A percentile compares a stretch with the other conserved stretches of the same genome.
These are phyloP conservation scores for Fraxinus sp. DNA, from an alignment of 305 asterid species.

Conservation along the genomic window DNA sequence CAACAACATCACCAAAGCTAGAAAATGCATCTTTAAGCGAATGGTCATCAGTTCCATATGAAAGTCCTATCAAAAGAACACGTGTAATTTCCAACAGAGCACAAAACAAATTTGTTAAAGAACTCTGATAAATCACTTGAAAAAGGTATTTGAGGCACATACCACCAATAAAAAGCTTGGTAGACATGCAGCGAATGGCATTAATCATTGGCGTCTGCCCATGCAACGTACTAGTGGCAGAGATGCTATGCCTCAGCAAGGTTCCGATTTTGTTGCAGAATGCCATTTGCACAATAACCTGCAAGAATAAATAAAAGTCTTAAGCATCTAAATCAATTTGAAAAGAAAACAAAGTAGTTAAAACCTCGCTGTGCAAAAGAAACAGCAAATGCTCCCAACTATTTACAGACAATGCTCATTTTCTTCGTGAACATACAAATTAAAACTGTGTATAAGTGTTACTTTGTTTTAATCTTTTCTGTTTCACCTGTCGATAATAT, in stretches of 20 bases:
- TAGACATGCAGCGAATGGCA: constrained; percentile 46
- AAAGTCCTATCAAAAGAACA: constrained; percentile 38
- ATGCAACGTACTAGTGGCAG: constrained; percentile 12
- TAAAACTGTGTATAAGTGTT: background rate
- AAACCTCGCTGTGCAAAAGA: background rate
- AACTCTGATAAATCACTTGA: background rate
- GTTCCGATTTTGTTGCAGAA: constrained; percentile 42
- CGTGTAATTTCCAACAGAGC: background rate
- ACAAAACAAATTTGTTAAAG: background rate
- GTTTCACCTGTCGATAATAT: background rate
- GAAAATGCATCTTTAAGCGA: constrained; percentile 46
- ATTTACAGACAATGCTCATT: background rate
- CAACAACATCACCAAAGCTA: constrained; percentile 48
- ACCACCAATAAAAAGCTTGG: constrained; percentile 54
- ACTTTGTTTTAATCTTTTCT: background rate
- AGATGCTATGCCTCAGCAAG: constrained; percentile 35
- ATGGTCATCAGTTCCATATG: constrained; percentile 40
- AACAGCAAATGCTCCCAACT: background rate
- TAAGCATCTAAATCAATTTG: background rate
- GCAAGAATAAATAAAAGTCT: background rate
- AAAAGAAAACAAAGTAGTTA: background rate
- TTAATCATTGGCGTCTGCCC: constrained; percentile 38
- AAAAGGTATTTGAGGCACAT: background rate
- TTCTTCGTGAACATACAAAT: background rate
- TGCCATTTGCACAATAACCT: constrained; percentile 40